These are phyloP conservation scores for Colletotrichum scovillei DNA, from an alignment of 2,329 filamentous ascomycete genomes.

Conservation along the genomic window DNA sequence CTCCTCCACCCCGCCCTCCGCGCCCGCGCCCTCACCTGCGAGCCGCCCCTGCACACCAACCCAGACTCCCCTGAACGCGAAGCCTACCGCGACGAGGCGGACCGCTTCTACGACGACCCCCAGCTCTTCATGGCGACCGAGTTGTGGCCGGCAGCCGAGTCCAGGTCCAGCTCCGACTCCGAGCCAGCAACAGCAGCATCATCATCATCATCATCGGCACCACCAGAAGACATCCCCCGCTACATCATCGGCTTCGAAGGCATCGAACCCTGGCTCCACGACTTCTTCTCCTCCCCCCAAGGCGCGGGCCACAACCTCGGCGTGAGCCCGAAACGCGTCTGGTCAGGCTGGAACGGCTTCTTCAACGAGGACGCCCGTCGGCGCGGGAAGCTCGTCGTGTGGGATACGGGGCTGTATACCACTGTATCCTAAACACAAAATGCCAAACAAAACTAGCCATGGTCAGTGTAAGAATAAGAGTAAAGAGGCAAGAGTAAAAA, in stretches of 20 bases:
- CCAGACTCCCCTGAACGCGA: constrained; percentile 71
- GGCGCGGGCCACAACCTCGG: constrained; percentile 50
- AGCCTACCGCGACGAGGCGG: constrained; percentile 87
- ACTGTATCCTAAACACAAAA: not conserved
- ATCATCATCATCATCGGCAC: not conserved
- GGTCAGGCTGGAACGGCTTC: constrained; percentile 69
- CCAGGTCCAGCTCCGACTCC: not conserved
- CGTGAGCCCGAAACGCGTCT: constrained; percentile 59
- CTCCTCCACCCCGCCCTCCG: constrained; percentile 79
- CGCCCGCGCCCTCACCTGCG: constrained; percentile 89
- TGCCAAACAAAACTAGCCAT: no score
- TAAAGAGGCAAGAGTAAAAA: no score
- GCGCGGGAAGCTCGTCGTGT: constrained; percentile 67
- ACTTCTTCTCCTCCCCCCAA: constrained; percentile 55
- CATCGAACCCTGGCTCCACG: constrained; percentile 58
- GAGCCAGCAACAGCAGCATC: no score
- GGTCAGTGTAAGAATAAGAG: not conserved
- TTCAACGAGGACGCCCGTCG: constrained; percentile 72
- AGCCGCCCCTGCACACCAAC: constrained; percentile 79
- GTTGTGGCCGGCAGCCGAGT: constrained; percentile 56
- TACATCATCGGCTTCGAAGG: constrained; percentile 73
- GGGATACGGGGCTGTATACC: constrained; percentile 60
- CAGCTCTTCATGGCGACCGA: constrained; percentile 64
- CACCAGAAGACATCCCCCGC: constrained; percentile 56
- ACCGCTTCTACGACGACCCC: constrained; percentile 83